Evolutionary conservation across 805 yeast species (phyloP).

Genomic region (Lachancea thermotolerans): DNA sequence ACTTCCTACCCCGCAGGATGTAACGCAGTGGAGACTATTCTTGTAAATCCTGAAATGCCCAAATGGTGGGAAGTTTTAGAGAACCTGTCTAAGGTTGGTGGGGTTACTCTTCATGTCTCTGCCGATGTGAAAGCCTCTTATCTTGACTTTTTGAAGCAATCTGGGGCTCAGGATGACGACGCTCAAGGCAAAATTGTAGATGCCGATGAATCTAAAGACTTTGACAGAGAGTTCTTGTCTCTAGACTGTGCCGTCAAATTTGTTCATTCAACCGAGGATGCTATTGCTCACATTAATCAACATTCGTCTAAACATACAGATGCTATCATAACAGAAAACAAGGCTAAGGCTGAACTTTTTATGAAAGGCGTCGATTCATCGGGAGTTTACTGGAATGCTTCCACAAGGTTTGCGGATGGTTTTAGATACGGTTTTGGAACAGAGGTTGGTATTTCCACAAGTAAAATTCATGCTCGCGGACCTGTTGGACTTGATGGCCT

Average conservation of each 20-base stretch:
- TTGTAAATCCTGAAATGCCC: constrained; percentile 41
- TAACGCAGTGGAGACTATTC: constrained; percentile 86
- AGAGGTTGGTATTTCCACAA: constrained; percentile 96
- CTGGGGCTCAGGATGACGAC: constrained; percentile 13
- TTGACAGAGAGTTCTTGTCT: constrained; percentile 76
- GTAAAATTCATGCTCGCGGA: constrained; percentile 96
- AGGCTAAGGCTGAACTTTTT: constrained; percentile 65
- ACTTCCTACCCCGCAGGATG: constrained; percentile 99
- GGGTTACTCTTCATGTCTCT: constrained; percentile 64
- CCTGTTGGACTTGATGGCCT: constrained; percentile 98
- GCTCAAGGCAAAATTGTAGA: constrained; percentile 33
- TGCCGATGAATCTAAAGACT: constrained; percentile 49
- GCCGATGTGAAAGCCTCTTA: constrained; percentile 37
- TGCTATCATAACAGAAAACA: constrained; percentile 73
- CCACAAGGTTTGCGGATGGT: constrained; percentile 97
- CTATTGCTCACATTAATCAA: constrained; percentile 77
- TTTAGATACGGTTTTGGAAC: constrained; percentile 98
- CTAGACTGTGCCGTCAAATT: constrained; percentile 72
- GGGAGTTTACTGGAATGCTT: constrained; percentile 96
- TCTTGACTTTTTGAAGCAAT: constrained; percentile 17
- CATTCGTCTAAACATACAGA: constrained; percentile 98
- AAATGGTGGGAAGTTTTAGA: constrained; percentile 35
- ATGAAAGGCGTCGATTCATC: constrained; percentile 86
- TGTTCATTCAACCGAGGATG: constrained; percentile 54
- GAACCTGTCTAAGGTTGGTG: constrained; percentile 48